phyloP scores from a whole-genome alignment of 805 yeast genomes.

The Candida lessepsii region DNA sequence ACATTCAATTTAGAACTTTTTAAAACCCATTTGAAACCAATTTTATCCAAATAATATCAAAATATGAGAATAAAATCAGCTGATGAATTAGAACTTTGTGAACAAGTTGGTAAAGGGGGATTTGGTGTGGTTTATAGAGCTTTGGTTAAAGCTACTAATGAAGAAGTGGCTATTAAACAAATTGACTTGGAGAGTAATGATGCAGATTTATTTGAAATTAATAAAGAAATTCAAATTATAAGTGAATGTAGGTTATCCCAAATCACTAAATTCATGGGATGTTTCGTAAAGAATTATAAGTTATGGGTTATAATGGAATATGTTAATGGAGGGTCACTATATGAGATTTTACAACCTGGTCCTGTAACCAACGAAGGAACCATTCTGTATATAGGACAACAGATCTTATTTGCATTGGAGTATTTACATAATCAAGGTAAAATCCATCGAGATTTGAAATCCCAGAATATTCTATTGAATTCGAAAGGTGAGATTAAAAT shows the following conservation, averaged over 20 bases:
- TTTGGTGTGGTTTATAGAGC: slow-evolving; percentile 77
- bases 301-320: slow-evolving; percentile 82
- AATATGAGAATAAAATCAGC: slow-evolving; percentile 25
- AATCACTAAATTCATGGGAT: slow-evolving; percentile 68
- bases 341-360: slow-evolving; percentile 60
- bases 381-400: slow-evolving; percentile 53
- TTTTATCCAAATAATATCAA: no score
- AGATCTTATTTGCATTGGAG: slow-evolving; percentile 57
- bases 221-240: slow-evolving; percentile 66
- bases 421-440: slow-evolving; percentile 71
- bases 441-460: slow-evolving; percentile 60
- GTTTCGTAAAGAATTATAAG: slow-evolving; percentile 66
- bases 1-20: no score
- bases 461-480: slow-evolving; percentile 40
- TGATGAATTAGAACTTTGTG: slow-evolving; percentile 43
- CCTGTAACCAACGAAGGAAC: slow-evolving; percentile 53
- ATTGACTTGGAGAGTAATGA: slow-evolving; percentile 70
- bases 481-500: slow-evolving; percentile 40
- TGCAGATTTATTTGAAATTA: slow-evolving; percentile 66
- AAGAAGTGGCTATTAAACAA: slow-evolving; percentile 59
- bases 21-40: no score
- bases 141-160: slow-evolving; percentile 39
- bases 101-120: slow-evolving; percentile 72
- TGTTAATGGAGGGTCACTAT: slow-evolving; percentile 74
- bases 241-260: slow-evolving; percentile 63